phyloP scores from a whole-genome alignment of 2,329 filamentous ascomycete genomes.

The Emergomyces africanus region DNA sequence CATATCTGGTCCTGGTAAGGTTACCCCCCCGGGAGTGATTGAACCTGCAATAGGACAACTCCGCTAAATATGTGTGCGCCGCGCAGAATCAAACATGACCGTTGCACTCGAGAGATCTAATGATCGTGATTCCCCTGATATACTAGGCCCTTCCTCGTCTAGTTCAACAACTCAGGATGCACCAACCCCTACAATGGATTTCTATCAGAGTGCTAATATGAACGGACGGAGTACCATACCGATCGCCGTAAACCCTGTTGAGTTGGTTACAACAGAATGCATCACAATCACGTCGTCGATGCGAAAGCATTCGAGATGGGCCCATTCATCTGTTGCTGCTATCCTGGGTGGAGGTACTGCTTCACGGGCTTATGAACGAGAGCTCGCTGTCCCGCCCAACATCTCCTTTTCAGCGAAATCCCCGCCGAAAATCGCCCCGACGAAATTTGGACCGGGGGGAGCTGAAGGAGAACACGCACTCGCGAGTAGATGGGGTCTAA shows the following conservation, averaged over 20 bases:
- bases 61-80: neutral
- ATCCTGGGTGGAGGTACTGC: conserved; percentile 64
- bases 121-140: neutral
- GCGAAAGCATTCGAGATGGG: conserved; percentile 93
- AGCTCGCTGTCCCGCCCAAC: conserved; percentile 27
- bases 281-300: conserved; percentile 97
- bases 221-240: conserved; percentile 1
- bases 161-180: neutral
- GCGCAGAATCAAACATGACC: conserved; percentile 3
- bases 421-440: conserved; percentile 11
- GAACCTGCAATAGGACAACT: neutral
- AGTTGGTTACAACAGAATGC: conserved; percentile 94
- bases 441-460: conserved; percentile 13
- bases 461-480: conserved; percentile 36
- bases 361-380: conserved; percentile 34
- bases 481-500: conserved; percentile 78
- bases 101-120: neutral
- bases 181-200: neutral
- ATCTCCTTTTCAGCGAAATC: conserved; percentile 9
- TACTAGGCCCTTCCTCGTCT: neutral
- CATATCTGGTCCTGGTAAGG: neutral
- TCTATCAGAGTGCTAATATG: neutral
- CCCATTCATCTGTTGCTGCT: conserved; percentile 88
- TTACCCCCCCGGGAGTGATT: neutral
- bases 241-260: conserved; percentile 80